Evolutionary conservation across 176 grass and related monocot species (phyloP), one percentile per base, ranked within the genome.

Genomic region (Leersia perrieri): DNA sequence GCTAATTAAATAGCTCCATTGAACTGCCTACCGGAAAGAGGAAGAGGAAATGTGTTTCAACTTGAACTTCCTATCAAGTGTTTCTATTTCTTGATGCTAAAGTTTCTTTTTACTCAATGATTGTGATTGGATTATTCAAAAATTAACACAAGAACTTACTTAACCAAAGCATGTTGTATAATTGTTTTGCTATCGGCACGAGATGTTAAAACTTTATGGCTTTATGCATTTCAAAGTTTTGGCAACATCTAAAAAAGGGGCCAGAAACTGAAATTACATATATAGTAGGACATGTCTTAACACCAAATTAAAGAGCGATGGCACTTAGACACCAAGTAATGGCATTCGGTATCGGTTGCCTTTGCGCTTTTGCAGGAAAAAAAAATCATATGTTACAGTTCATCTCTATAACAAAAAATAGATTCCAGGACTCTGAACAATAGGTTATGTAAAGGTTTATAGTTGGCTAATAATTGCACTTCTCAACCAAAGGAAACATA

Each of bases 21-120:
- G 20, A 75, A 84, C 68, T 82, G 40, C 41, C 25, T n/a, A 64
- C 23, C 22, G 2, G 23, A 72, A 63, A 82, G 2, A 63, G 4
- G 55, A 60, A 81, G 49, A 26, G 16, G 20, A 75, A 84, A 85
- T 72, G n/a, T n/a, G n/a, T n/a, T n/a, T n/a, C n/a, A n/a, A n/a
- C n/a, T n/a, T n/a, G n/a, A n/a, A n/a, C n/a, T n/a, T n/a, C n/a
- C n/a, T n/a, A 69, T 63, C 34, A 75, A 5, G 27, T 12, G 39
- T 75, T 47, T 74, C 7, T 27, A 65, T 70, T 66, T 33, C 35
- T 33, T 27, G 47, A 77, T 45, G 38, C 33, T 26, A 44, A 42
- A 9, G 63, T 64, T 70, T 82, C 63, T 72, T 82, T 71, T 72
- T 57, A 74, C 68, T 18, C 26, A 31, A 87, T 60, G 23, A 58